phyloP scores from a whole-genome alignment of 108 stramenopile genomes.

The Ochromonas danica region DNA sequence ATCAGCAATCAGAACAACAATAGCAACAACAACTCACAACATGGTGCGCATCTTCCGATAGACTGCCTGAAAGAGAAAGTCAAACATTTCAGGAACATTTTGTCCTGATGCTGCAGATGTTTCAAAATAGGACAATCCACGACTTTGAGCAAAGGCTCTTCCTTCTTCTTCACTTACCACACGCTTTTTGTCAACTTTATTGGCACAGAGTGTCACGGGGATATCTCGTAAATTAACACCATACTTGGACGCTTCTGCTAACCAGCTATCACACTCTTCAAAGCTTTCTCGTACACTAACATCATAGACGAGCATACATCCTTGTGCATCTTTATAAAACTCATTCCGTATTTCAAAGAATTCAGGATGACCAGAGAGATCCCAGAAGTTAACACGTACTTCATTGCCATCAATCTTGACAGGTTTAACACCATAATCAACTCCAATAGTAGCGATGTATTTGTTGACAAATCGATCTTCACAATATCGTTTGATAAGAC shows the following conservation, averaged over 20 bases:
- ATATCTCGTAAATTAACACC: conserved; percentile 51
- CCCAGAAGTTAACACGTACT: conserved; percentile 57
- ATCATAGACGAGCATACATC: conserved; percentile 65
- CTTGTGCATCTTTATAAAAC: conserved; percentile 73
- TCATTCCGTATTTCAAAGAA: conserved; percentile 75
- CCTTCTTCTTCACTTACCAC: conserved; percentile 58
- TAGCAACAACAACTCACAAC: too few species aligned
- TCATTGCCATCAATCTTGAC: conserved; percentile 49
- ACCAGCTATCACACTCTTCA: conserved; percentile 62
- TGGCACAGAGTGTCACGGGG: conserved; percentile 63
- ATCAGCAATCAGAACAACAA: too few species aligned
- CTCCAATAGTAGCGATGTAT: conserved; percentile 71
- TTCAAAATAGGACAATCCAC: conserved; percentile 65
- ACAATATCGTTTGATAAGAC: conserved; percentile 74
- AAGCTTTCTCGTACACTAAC: conserved; percentile 58
- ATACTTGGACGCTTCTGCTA: conserved; percentile 57
- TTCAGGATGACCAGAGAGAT: conserved; percentile 61
- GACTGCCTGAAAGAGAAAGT: conserved; percentile 53
- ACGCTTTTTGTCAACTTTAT: conserved; percentile 60
- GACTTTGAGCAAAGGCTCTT: conserved; percentile 54
- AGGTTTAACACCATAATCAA: conserved; percentile 76
- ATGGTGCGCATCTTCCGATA: not conserved
- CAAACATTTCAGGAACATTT: conserved; percentile 63
- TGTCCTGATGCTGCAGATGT: conserved; percentile 65
- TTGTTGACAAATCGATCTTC: conserved; percentile 67